Conservation (phyloP, 108 stramenopile genomes). For the Phaeodactylum tricornutum region DNA sequence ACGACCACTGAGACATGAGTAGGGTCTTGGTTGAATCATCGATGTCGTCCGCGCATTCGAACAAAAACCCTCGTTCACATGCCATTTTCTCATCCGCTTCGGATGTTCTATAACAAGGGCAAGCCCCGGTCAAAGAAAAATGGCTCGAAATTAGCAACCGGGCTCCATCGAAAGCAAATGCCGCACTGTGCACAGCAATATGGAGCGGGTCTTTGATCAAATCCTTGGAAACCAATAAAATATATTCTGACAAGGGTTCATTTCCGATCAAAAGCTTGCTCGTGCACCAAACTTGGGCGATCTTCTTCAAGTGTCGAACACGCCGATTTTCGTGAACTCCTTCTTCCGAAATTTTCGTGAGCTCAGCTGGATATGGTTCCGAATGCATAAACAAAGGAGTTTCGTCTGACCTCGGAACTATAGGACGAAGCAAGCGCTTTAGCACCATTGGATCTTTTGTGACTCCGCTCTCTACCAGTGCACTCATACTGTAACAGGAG, state of each 20-base stretch:
- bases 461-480: conserved; percentile 31
- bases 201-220: conserved; percentile 18
- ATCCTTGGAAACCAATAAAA: conserved; percentile 1
- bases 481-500: conserved; percentile 48
- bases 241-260: not conserved
- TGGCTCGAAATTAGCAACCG: conserved; percentile 14
- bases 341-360: not conserved
- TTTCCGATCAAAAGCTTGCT: not conserved
- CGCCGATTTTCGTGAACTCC: not conserved
- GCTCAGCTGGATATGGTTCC: not conserved
- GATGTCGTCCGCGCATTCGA: conserved; percentile 12
- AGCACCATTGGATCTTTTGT: conserved; percentile 42
- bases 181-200: conserved; percentile 44
- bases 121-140: conserved; percentile 11
- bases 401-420: conserved; percentile 19
- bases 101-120: too few relatives aligned
- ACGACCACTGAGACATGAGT: conserved; percentile 38
- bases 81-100: too few relatives aligned
- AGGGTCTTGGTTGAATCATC: conserved; percentile 21
- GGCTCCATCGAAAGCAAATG: conserved; percentile 68
- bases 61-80: too few relatives aligned
- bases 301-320: not conserved
- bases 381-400: too few relatives aligned
- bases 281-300: not conserved
- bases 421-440: conserved; percentile 50